phyloP scores from a whole-genome alignment of 768 basidiomycete genomes.

The Xerocomellus amylosporus region DNA sequence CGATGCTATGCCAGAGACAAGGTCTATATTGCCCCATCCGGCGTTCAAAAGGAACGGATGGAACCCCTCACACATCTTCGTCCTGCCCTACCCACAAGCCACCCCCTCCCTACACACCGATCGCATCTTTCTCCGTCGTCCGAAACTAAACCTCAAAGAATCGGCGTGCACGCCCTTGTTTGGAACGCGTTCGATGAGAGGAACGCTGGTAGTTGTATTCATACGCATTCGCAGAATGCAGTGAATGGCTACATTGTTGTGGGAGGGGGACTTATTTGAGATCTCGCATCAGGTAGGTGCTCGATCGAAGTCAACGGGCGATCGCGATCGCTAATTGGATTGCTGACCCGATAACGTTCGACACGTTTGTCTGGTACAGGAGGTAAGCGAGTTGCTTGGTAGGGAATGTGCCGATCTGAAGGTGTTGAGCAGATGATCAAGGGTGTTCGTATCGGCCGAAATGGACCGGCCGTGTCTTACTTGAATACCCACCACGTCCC shows the following conservation, averaged over 20 bases:
- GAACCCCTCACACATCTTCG: conserved; percentile 81
- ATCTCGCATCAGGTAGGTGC: conserved; percentile 74
- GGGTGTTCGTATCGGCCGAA: conserved; percentile 75
- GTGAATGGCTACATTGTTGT: conserved; percentile 86
- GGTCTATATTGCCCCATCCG: conserved; percentile 85
- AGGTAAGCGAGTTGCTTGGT: conserved; percentile 29
- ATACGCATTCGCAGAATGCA: conserved; percentile 88
- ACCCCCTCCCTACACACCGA: conserved; percentile 58
- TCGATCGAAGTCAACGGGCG: not conserved
- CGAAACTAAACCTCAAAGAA: conserved; percentile 69
- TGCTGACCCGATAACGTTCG: not conserved
- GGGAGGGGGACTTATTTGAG: conserved; percentile 66
- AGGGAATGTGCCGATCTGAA: not conserved
- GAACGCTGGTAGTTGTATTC: conserved; percentile 81
- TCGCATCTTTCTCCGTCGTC: conserved; percentile 75
- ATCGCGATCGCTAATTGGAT: conserved; percentile 4
- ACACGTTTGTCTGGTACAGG: conserved; percentile 29
- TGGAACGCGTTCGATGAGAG: conserved; percentile 87
- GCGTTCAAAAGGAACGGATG: conserved; percentile 90
- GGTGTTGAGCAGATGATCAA: conserved; percentile 76
- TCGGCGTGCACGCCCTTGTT: conserved; percentile 85
- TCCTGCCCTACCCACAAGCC: conserved; percentile 72
- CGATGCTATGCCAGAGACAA: conserved; percentile 49
- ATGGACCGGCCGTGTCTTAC: conserved; percentile 74
- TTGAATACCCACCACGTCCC: conserved; percentile 83